Conservation (phyloP, 805 yeast genomes). For the Sugiyamaella mastotermitis region DNA sequence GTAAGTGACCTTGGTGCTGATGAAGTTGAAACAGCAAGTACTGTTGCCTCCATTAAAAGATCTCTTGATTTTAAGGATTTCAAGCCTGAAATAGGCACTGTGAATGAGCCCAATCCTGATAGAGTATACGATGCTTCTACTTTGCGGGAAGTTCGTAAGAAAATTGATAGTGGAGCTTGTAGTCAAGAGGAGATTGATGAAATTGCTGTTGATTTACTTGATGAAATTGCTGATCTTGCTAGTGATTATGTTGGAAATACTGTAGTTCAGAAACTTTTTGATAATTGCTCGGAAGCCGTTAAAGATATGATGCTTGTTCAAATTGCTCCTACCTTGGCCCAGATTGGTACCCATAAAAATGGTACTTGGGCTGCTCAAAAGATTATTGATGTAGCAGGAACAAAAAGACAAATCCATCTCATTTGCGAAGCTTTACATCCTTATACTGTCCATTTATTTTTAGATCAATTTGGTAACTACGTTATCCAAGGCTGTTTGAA, state of each 20-base stretch:
- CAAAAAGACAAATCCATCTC: slow-evolving; percentile 54
- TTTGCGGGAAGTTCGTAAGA: slow-evolving; percentile 78
- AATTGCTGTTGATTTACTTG: slow-evolving; percentile 74
- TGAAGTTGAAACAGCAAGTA: slow-evolving; percentile 24
- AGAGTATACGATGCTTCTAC: slow-evolving; percentile 85
- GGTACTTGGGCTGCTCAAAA: slow-evolving; percentile 99
- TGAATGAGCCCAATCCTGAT: slow-evolving; percentile 64
- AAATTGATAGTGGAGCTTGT: slow-evolving; percentile 49
- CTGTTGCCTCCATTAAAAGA: slow-evolving; percentile 24
- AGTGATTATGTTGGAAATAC: slow-evolving; percentile 95
- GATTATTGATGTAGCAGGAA: slow-evolving; percentile 69
- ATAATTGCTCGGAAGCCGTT: slow-evolving; percentile 58
- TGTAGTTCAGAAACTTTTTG: slow-evolving; percentile 85
- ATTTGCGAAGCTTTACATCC: slow-evolving; percentile 70
- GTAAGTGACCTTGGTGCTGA: slow-evolving; percentile 29
- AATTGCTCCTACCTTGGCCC: slow-evolving; percentile 75
- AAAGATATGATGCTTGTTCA: slow-evolving; percentile 76
- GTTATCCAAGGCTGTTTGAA: slow-evolving; percentile 91
- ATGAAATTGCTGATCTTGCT: slow-evolving; percentile 83
- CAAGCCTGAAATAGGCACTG: slow-evolving; percentile 39
- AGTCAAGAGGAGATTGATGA: slow-evolving; percentile 68
- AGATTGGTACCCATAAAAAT: slow-evolving; percentile 91
- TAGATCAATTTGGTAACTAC: slow-evolving; percentile 96
- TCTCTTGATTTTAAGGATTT: slow-evolving; percentile 25
- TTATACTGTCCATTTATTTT: slow-evolving; percentile 75